A percentile compares a stretch with the other conserved stretches of the same genome.
Evolutionary conservation across 345 rosid genomes (phyloP).

Genomic region (Eucalyptus victrix): DNA sequence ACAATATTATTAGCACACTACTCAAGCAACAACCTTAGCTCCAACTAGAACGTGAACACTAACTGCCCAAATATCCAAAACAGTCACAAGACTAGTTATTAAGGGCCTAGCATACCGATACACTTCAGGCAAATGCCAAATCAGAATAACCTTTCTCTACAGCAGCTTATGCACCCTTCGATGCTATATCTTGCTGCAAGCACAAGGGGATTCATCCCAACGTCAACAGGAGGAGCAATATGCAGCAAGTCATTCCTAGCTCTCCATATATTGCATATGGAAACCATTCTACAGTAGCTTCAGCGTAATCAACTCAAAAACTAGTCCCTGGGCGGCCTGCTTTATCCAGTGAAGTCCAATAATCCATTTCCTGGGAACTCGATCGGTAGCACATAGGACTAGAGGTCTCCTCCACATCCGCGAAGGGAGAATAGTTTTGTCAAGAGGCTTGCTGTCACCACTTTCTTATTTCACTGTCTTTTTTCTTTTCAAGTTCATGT

Average conservation of each 20-base stretch:
- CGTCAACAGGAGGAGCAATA: too few species aligned
- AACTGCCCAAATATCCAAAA: too few species aligned
- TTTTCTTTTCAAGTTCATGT: neutral
- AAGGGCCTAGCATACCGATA: too few species aligned
- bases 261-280: neutral
- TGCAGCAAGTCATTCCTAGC: neutral
- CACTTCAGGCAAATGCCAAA: too few species aligned
- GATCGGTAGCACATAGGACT: neutral
- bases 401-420: neutral
- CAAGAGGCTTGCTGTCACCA: too few species aligned
- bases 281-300: neutral
- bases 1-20: too few species aligned
- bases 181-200: too few species aligned
- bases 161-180: too few species aligned
- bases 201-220: too few species aligned
- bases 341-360: neutral
- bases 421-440: neutral
- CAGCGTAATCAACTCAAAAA: neutral
- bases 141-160: accelerated
- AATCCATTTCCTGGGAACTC: neutral
- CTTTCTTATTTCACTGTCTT: neutral
- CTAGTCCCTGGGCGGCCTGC: accelerated
- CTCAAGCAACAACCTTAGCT: too few species aligned
- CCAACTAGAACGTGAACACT: too few species aligned
- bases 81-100: too few species aligned